Conservation (phyloP, 78 protist species). For the Trichosphaerium sp. region DNA sequence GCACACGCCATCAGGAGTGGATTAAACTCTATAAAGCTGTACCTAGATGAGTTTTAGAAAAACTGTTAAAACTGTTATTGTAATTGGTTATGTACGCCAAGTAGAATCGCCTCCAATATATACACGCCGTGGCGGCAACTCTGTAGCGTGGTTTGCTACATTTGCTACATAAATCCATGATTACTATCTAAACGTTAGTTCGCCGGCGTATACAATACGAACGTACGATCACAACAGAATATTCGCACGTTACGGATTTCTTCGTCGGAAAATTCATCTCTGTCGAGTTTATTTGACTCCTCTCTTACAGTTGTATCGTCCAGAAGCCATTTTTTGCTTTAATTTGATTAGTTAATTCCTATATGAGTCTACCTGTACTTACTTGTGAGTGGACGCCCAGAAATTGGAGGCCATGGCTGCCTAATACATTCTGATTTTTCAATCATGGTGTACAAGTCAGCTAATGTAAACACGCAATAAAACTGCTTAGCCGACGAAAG, state of each 20-base stretch:
- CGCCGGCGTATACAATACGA: background rate
- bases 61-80: background rate
- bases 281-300: slow-evolving; percentile 22
- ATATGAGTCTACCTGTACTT: too few species aligned
- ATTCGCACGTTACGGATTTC: slow-evolving; percentile 18
- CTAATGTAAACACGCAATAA: too few species aligned
- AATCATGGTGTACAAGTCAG: too few species aligned
- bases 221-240: slow-evolving; percentile 19
- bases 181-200: background rate
- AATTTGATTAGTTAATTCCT: too few species aligned
- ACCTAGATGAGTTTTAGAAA: background rate
- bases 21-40: slow-evolving; percentile 43
- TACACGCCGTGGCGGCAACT: slow-evolving; percentile 43
- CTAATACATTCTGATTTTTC: too few species aligned
- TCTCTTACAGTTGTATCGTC: slow-evolving; percentile 29
- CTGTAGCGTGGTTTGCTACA: slow-evolving; percentile 34
- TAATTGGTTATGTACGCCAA: slow-evolving; percentile 9
- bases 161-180: slow-evolving; percentile 10
- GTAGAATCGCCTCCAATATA: slow-evolving; percentile 49
- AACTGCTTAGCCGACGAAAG: too few species aligned
- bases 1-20: slow-evolving; percentile 42
- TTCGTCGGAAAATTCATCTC: slow-evolving; percentile 2
- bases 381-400: too few species aligned
- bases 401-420: too few species aligned
- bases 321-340: slow-evolving; percentile 24